Evolutionary conservation across 306 rosid genomes (phyloP).

Genomic region (Cucurbita pepo): DNA sequence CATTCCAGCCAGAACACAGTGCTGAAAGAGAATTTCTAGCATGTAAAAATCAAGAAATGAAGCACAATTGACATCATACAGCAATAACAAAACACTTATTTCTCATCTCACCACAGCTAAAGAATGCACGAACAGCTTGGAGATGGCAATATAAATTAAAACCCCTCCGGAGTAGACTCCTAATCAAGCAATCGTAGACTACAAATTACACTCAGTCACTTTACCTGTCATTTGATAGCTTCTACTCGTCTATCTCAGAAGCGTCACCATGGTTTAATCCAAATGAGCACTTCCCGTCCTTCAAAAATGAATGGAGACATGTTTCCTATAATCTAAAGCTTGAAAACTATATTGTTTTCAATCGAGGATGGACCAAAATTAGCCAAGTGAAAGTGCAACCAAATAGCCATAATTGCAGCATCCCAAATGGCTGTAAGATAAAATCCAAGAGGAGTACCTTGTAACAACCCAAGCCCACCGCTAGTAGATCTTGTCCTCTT

Average conservation of each 20-base stretch:
- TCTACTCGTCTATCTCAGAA: background rate
- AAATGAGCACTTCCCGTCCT: background rate
- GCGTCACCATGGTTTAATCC: background rate
- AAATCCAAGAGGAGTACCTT: background rate
- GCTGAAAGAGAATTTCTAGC: background rate
- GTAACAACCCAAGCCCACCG: background rate
- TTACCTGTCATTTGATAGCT: background rate
- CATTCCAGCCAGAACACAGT: constrained; percentile 65
- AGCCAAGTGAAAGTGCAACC: background rate
- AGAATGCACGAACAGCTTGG: background rate
- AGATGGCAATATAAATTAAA: background rate
- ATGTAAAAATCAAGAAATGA: background rate
- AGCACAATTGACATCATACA: background rate
- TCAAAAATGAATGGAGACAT: too few species aligned
- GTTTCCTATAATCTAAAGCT: background rate
- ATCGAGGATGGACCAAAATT: too few species aligned
- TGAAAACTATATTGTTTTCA: background rate
- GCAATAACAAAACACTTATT: background rate
- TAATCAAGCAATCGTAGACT: background rate
- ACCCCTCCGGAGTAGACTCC: background rate
- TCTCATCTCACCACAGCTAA: background rate
- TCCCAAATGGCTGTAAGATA: background rate
- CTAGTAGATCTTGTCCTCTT: too few species aligned
- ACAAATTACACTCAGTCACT: background rate
- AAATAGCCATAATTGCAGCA: background rate